Percentiles rank a stretch among this genome's conserved stretches.
These are phyloP conservation scores for Moniliophthora roreri DNA, from an alignment of 1,284 basidiomycete species.

Conservation along the genomic window DNA sequence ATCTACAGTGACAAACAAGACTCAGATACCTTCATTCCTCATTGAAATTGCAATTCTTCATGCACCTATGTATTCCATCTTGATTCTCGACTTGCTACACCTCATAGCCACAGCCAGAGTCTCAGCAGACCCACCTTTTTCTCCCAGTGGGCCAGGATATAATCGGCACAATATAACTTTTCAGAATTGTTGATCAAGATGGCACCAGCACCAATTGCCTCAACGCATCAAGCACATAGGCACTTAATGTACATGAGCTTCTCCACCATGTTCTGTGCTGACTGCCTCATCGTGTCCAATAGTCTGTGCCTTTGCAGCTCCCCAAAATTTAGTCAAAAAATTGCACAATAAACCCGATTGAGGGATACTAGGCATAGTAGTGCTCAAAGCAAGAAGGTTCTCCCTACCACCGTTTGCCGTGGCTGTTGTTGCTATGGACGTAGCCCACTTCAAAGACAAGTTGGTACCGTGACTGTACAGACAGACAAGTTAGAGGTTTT, in stretches of 20 bases:
- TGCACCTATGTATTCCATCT: constrained; percentile 7
- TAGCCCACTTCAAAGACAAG: constrained; percentile 27
- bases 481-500: constrained; percentile 58
- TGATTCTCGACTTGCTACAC: constrained; percentile 7
- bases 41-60: no score
- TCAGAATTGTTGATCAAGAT: constrained; percentile 2
- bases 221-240: constrained; percentile 6
- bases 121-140: not conserved
- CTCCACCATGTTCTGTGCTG: not conserved
- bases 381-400: constrained; percentile 34
- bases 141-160: not conserved
- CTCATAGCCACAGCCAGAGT: not conserved
- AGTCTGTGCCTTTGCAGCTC: constrained; percentile 36
- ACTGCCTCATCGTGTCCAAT: constrained; percentile 10
- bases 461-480: constrained; percentile 40
- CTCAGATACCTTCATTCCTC: not conserved
- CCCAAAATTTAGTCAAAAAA: constrained; percentile 70
- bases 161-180: not conserved
- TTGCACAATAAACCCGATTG: constrained; percentile 37
- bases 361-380: constrained; percentile 43
- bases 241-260: constrained; percentile 6
- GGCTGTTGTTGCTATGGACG: constrained; percentile 22
- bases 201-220: constrained; percentile 13
- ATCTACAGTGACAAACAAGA: not conserved
- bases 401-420: constrained; percentile 16